A percentile compares a stretch with the other conserved stretches of the same genome.
phyloP scores from a whole-genome alignment of 495 filamentous ascomycete genomes.

The Melanomma pulvis-pyrius region DNA sequence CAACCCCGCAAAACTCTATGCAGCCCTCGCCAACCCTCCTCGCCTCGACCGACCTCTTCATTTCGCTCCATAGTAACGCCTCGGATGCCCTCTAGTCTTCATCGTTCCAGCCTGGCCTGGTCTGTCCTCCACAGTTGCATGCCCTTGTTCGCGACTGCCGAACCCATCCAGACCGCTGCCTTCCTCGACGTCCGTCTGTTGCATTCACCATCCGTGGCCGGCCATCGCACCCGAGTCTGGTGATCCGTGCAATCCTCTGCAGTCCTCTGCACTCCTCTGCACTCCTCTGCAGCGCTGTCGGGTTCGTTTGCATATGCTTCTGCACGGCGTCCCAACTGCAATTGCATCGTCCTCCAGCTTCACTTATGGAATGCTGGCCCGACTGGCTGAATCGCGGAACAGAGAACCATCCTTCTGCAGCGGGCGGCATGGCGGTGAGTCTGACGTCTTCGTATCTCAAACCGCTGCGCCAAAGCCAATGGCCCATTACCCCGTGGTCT shows the following conservation, averaged over 20 bases:
- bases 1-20: conserved; percentile 32
- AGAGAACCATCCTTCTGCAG: neutral
- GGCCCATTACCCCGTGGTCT: conserved; percentile 6
- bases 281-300: neutral
- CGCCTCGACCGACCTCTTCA: neutral
- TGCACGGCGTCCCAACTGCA: neutral
- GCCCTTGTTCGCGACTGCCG: neutral
- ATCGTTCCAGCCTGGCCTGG: neutral
- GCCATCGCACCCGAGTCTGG: neutral
- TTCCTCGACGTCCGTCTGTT: neutral
- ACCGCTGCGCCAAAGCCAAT: conserved; percentile 6
- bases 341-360: neutral
- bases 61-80: neutral
- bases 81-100: neutral
- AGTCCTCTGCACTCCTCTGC: neutral
- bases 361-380: conserved; percentile 3
- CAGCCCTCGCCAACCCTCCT: conserved; percentile 14
- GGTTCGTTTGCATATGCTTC: neutral
- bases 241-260: neutral
- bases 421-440: conserved; percentile 25
- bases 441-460: conserved; percentile 15
- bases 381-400: conserved; percentile 8
- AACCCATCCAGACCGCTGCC: neutral
- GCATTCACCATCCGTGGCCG: neutral
- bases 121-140: neutral